These are phyloP conservation scores for Suhomyces maxii DNA, from an alignment of 1,139 yeast species.

Conservation along the genomic window DNA sequence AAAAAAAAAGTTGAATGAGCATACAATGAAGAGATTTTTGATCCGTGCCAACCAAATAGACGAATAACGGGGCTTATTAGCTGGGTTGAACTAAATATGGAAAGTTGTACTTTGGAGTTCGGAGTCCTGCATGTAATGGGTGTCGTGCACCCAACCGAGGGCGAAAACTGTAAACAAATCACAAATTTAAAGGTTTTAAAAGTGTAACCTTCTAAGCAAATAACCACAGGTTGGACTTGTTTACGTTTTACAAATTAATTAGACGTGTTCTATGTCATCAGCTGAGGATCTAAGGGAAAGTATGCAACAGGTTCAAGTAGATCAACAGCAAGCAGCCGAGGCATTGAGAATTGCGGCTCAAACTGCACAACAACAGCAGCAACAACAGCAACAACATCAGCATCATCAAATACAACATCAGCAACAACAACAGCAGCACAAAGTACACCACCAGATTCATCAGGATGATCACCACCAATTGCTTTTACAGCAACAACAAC, in stretches of 20 bases:
- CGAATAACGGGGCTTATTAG: too few species aligned
- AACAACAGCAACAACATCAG: slow-evolving; percentile 6
- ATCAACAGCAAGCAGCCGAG: slow-evolving; percentile 14
- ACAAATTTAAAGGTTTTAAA: slow-evolving; percentile 10
- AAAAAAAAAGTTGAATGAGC: too few species aligned
- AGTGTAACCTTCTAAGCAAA: slow-evolving; percentile 7
- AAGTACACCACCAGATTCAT: slow-evolving; percentile 7
- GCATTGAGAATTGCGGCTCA: slow-evolving; percentile 15
- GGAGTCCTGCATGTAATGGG: neutral
- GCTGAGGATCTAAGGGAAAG: slow-evolving; percentile 7
- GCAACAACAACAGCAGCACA: slow-evolving; percentile 6
- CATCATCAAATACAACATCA: slow-evolving; percentile 4
- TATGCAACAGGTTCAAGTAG: slow-evolving; percentile 12
- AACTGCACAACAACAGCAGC: slow-evolving; percentile 10
- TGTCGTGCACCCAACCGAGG: neutral
- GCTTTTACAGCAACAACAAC: slow-evolving; percentile 16
- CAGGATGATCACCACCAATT: slow-evolving; percentile 18
- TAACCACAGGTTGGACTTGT: slow-evolving; percentile 11
- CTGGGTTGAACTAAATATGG: too few species aligned
- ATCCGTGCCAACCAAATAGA: too few species aligned
- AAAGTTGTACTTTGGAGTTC: neutral
- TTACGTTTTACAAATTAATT: slow-evolving; percentile 6
- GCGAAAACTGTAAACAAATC: slow-evolving; percentile 9
- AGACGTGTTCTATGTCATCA: slow-evolving; percentile 10
- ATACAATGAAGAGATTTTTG: too few species aligned